Evolutionary conservation across 2,329 filamentous ascomycete genomes (phyloP), one percentile per base, ranked within the genome.

Genomic region (Thielaviopsis populi): DNA sequence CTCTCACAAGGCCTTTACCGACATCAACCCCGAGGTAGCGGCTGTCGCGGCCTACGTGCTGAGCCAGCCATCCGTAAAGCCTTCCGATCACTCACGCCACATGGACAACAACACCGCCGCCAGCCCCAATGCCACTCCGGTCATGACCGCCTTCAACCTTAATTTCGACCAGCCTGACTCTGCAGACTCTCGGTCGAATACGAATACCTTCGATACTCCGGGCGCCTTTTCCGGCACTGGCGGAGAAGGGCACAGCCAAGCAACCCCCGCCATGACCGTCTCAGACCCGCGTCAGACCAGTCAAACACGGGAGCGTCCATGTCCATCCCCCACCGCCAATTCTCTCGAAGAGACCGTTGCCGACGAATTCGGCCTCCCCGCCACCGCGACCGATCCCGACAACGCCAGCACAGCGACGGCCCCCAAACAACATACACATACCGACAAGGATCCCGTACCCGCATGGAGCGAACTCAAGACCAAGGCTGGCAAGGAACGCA

Each of bases 401-500:
- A 74, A 74, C 56, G 74, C 73, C 19, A 75, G 75, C 59, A 30
- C 37, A 59, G 33, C 75, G 74, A 68, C 78, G 78, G 11, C 80
- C 24, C 75, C 74, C 60, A 80, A 80, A 69, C 69, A 73, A 41
- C 84, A 81, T 10, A 37, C 33, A 3, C 3, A 70, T 81, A 83
- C 30, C 4, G 80, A 83, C 66, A 84, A 83, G 67, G 73, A 78
- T 61, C 76, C 79, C 8, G 76, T 80, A 8, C 84, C 86, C 15
- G 78, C 85, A 15, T 92, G 88, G 88, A 91, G 84, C 69, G 88
- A 92, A 71, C 77, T 91, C 68, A 92, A 92, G 74, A 92, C 88
- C 2, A 92, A 92, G 73, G 94, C 94, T 1, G 94, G 94, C 17
- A 99, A 97, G 74, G 94, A 97, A 73, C 83, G 94, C 62, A 97